Evolutionary conservation across 1,139 yeast genomes (phyloP).

Genomic region (Protomyces lactucae-debilis): DNA sequence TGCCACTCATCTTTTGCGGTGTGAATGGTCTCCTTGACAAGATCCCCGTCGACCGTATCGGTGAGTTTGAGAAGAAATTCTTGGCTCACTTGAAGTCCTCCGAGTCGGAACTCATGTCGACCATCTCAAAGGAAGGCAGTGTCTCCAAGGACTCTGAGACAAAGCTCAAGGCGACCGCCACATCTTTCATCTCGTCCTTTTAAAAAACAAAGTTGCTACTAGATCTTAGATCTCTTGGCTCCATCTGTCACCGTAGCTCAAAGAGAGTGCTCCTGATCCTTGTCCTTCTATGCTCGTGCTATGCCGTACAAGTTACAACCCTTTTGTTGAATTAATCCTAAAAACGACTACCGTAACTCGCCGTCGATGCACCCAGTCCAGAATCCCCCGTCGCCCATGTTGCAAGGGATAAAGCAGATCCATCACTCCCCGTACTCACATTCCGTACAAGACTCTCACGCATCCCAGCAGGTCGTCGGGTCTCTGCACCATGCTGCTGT

Average conservation of each 20-base stretch:
- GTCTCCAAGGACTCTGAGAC: slow-evolving; percentile 82
- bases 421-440: not conserved
- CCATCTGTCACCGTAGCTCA: not conserved
- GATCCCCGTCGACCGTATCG: slow-evolving; percentile 79
- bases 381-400: not conserved
- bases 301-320: too few species aligned
- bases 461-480: not conserved
- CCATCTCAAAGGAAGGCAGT: slow-evolving; percentile 86
- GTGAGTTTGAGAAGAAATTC: slow-evolving; percentile 90
- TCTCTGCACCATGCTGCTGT: not conserved
- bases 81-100: slow-evolving; percentile 84
- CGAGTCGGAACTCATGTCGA: slow-evolving; percentile 74
- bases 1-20: slow-evolving; percentile 98
- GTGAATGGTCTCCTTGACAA: slow-evolving; percentile 97
- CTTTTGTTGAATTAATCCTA: not conserved
- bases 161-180: slow-evolving; percentile 84
- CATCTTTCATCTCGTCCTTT: slow-evolving; percentile 57
- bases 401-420: not conserved
- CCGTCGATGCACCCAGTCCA: not conserved
- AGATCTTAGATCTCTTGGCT: too few species aligned
- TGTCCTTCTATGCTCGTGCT: not conserved
- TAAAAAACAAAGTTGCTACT: not conserved
- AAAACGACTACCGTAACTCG: not conserved
- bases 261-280: not conserved
- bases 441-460: not conserved